phyloP scores from a whole-genome alignment of 257 asterid species.

The Forsythia viridissima region DNA sequence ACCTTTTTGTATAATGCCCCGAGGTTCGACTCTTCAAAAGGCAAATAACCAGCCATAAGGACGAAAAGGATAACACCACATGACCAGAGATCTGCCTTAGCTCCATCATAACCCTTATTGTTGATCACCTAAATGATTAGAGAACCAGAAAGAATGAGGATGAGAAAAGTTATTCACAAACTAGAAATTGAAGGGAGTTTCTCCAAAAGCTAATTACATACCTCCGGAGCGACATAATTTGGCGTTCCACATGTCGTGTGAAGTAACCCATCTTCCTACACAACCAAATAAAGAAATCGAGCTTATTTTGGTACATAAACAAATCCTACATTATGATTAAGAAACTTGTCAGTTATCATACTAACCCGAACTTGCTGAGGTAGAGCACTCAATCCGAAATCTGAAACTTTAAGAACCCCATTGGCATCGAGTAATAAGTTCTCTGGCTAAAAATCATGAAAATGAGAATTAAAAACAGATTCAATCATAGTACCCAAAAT shows the following conservation, averaged over 20 bases:
- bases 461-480: too few species aligned
- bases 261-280: slow-evolving; percentile 91
- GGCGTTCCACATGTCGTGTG: slow-evolving; percentile 99
- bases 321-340: too few species aligned
- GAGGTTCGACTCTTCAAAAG: slow-evolving; percentile 89
- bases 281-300: slow-evolving; percentile 22
- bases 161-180: not conserved
- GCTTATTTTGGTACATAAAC: not conserved
- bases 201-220: slow-evolving; percentile 26
- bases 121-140: slow-evolving; percentile 62
- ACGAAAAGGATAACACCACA: slow-evolving; percentile 70
- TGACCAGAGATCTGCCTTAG: slow-evolving; percentile 97
- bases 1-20: slow-evolving; percentile 60
- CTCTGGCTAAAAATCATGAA: slow-evolving; percentile 60
- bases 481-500: too few species aligned
- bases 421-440: slow-evolving; percentile 77
- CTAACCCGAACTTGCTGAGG: slow-evolving; percentile 97
- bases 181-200: not conserved
- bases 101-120: slow-evolving; percentile 95
- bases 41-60: slow-evolving; percentile 72
- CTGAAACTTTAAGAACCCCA: slow-evolving; percentile 84
- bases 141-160: slow-evolving; percentile 9
- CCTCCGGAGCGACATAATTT: slow-evolving; percentile 99
- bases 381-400: slow-evolving; percentile 93
- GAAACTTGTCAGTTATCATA: not conserved